Evolutionary conservation across 345 rosid genomes (phyloP), one percentile per base, ranked within the genome.

Genomic region (Acer negundo): DNA sequence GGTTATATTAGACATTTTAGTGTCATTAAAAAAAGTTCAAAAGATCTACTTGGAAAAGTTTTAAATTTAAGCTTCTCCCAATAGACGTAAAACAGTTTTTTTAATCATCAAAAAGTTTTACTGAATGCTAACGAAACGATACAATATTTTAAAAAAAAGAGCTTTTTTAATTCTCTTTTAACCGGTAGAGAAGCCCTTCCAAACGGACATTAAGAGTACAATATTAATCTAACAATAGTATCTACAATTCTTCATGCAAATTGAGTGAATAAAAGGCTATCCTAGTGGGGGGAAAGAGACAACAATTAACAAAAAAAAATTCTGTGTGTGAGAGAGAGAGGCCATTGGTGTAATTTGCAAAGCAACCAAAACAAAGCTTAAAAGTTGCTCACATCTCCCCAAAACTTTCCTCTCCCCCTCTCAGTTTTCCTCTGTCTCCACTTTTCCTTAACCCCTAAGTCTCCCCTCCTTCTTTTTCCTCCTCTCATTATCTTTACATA

Each of bases 401-500:
- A 70, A 19, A 67, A 73, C 75, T 59, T 78, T 75, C 79, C 53
- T 69, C 70, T 68, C 65, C 66, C 84, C 70, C 67, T 73, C 73
- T 74, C 80, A 16, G 12, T 65, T 58, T 73, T 61, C 67, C 49
- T 42, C 71, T 49, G 46, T 42, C 75, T 58, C 28, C 49, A 35
- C 56, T 72, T 61, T 79, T 82, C 55, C 89, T 84, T 84, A 82
- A 83, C 82, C 79, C 56, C 80, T 13, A 90, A 89, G 93, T 82
- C 84, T 83, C 80, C 88, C 70, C 74, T 81, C 67, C 75, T 67
- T 35, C 80, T n/a, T 28, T 78, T 70, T 64, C 80, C 23, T 82
- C 80, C 47, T 76, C 78, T 40, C 74, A 23, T 69, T 69, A 46
- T 82, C 62, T 79, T 76, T 24, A 74, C 55, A 20, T 55, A 75